A percentile compares a stretch with the other conserved stretches of the same genome.
Conservation (phyloP, 2,329 filamentous ascomycete genomes). For the Alternaria panax region DNA sequence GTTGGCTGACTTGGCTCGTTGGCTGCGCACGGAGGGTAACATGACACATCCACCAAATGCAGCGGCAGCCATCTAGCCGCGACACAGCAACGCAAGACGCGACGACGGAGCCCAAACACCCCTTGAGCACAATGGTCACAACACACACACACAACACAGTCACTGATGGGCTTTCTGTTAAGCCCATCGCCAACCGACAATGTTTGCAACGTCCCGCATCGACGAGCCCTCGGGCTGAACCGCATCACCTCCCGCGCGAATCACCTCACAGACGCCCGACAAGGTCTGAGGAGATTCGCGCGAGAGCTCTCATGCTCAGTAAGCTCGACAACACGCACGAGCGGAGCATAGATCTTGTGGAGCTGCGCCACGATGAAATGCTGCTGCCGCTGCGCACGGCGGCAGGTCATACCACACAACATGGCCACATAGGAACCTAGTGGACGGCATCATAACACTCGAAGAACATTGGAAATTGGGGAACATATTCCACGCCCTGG, state of each 20-base stretch:
- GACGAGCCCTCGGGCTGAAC: not conserved
- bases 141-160: constrained; percentile 15
- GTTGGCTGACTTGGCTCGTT: too few relatives aligned
- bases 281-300: not conserved
- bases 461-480: not conserved
- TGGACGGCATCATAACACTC: constrained; percentile 12
- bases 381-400: not conserved
- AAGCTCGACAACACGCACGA: not conserved
- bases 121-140: constrained; percentile 15
- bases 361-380: not conserved
- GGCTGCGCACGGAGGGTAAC: too few relatives aligned
- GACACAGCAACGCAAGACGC: constrained; percentile 20
- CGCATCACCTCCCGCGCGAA: not conserved
- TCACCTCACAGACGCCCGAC: constrained; percentile 2
- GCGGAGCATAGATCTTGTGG: not conserved
- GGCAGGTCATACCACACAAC: not conserved
- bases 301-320: not conserved
- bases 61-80: constrained; percentile 22
- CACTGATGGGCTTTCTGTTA: constrained; percentile 19
- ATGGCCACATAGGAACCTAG: constrained; percentile 5
- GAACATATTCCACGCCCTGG: not conserved
- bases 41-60: constrained; percentile 18
- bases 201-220: constrained; percentile 17
- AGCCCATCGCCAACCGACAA: constrained; percentile 18
- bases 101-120: constrained; percentile 15